Evolutionary conservation across 1,284 basidiomycete genomes (phyloP).

Genomic region (Papiliotrema fonsecae): DNA sequence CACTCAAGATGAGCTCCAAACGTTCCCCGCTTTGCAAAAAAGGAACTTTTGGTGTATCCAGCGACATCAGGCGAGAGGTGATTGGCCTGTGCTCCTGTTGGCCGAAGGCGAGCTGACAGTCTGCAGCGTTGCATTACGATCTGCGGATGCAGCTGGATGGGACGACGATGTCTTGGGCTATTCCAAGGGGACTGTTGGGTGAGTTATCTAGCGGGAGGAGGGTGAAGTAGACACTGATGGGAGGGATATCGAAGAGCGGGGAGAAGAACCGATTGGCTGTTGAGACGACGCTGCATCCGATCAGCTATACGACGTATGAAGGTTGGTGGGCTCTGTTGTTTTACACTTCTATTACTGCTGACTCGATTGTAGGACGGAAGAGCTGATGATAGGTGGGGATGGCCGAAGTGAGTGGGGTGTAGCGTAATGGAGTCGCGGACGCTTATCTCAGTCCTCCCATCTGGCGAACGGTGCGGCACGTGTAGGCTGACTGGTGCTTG

Average conservation of each 20-base stretch:
- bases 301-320: conserved; percentile 31
- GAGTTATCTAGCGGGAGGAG: conserved; percentile 1
- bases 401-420: conserved; percentile 13
- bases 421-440: background rate
- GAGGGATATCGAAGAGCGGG: conserved; percentile 27
- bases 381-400: conserved; percentile 12
- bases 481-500: conserved; percentile 14
- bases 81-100: conserved; percentile 1
- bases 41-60: conserved; percentile 43
- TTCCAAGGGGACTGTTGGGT: conserved; percentile 38
- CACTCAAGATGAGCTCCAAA: conserved; percentile 16
- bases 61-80: conserved; percentile 37
- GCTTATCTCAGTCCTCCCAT: conserved; percentile 14
- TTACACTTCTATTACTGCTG: no score
- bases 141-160: conserved; percentile 34
- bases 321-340: conserved; percentile 22
- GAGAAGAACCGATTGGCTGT: conserved; percentile 30
- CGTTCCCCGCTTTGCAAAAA: conserved; percentile 28
- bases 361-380: background rate
- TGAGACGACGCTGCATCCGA: conserved; percentile 35
- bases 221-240: background rate
- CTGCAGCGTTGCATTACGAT: conserved; percentile 43
- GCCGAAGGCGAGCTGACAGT: background rate
- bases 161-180: conserved; percentile 32
- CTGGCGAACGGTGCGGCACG: conserved; percentile 29